Evolutionary conservation across 2,329 filamentous ascomycete species (phyloP), one percentile per base, ranked within the genome.

Genomic region (Claviceps purpurea): DNA sequence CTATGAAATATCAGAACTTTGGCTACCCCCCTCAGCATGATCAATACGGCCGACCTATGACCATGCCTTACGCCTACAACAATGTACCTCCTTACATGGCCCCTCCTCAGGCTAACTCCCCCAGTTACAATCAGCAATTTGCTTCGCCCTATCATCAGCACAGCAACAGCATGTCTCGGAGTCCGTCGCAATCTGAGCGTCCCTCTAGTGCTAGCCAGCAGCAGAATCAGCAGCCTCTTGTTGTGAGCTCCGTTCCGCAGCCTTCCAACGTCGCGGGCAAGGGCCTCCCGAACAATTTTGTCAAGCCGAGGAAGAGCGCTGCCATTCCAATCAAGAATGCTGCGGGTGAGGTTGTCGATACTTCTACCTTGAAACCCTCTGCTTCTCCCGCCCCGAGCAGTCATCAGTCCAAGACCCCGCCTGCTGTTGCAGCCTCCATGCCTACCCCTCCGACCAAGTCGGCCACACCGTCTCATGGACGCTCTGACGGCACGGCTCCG

Each of bases 281-380:
- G 68, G 68, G 54, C 63, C 59, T 69, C 2, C 67, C 70, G 14
- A 69, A 68, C 41, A 68, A 66, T 54, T 77, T 78, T 54, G 65
- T 71, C 64, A 79, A 75, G 60, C 72, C 71, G 37, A 75, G 74
- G 65, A 87, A 85, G 74, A 89, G 80, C 67, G 82, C 82, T 47
- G 82, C 85, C 1, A 85, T 96, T 58, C 75, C 82, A 48, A 95
- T 96, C 73, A 94, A 89, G 74, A 87, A 89, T 62, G 78, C 84
- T 34, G 78, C 84, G 52, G 90, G 89, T 56, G 88, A 93, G 64
- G 79, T 82, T 34, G 73, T 96, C 13, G 82, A 89, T 59, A 78
- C 75, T 71, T 87, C 72, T 64, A 79, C 70, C 51, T 70, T 78
- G 56, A 81, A 80, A 65, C 67, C 77, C 0, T 78, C 79, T 3